A percentile compares a stretch with the other conserved stretches of the same genome.
Conservation (phyloP, 768 basidiomycete species). For the Rhodotorula toruloides region DNA sequence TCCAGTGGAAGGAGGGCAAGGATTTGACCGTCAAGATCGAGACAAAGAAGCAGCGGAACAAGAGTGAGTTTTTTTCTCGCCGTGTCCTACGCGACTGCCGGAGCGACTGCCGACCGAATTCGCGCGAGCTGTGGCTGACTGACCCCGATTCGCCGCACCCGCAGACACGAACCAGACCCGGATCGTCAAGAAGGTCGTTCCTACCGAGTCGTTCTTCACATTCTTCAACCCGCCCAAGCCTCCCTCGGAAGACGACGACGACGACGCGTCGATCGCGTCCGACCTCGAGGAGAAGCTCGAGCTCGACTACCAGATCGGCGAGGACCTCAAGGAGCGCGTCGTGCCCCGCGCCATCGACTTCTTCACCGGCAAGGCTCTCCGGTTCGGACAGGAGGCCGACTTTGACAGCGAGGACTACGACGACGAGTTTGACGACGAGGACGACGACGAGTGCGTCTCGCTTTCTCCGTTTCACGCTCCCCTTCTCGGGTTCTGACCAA, state of each 20-base stretch:
- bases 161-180: conserved; percentile 53
- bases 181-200: conserved; percentile 66
- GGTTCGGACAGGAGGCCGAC: conserved; percentile 54
- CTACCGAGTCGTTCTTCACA: conserved; percentile 96
- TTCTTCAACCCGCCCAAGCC: conserved; percentile 85
- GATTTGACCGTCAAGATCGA: conserved; percentile 95
- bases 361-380: conserved; percentile 93
- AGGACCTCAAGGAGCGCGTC: conserved; percentile 95
- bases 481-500: no score
- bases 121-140: background rate
- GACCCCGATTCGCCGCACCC: conserved; percentile 47
- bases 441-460: background rate
- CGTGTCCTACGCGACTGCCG: no score
- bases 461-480: background rate
- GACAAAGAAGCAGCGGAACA: conserved; percentile 99
- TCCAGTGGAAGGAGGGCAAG: conserved; percentile 98
- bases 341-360: conserved; percentile 90
- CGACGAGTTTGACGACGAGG: conserved; percentile 19
- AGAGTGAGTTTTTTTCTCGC: conserved; percentile 60
- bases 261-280: conserved; percentile 61
- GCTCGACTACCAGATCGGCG: conserved; percentile 95
- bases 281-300: conserved; percentile 90
- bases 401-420: conserved; percentile 17
- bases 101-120: no score
- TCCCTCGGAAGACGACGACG: conserved; percentile 64